Evolutionary conservation across 495 filamentous ascomycete species (phyloP).

Genomic region (Hypoxylon rickii): DNA sequence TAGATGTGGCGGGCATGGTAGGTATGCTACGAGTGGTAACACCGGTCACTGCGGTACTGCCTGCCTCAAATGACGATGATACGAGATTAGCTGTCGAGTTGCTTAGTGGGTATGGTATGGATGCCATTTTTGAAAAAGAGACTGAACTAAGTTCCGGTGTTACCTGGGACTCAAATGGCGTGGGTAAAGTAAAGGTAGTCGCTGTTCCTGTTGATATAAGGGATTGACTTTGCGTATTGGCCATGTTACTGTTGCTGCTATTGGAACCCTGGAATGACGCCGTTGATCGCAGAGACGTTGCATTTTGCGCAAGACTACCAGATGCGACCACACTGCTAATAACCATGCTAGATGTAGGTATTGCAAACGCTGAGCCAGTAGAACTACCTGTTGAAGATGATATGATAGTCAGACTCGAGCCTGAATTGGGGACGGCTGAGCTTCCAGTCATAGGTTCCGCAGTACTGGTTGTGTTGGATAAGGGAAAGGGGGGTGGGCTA

Average conservation of each 20-base stretch:
- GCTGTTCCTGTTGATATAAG: constrained; percentile 4
- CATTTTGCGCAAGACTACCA: constrained; percentile 19
- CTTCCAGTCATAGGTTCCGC: constrained; percentile 3
- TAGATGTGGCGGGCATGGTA: constrained; percentile 7
- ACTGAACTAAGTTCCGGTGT: constrained; percentile 9
- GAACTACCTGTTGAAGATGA: constrained; percentile 8
- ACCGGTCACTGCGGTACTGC: constrained; percentile 10
- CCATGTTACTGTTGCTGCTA: constrained; percentile 9
- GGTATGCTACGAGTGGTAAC: constrained; percentile 6
- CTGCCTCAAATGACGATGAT: constrained; percentile 4
- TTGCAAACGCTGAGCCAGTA: constrained; percentile 14
- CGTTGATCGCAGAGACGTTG: constrained; percentile 7
- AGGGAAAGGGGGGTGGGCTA: constrained; percentile 11
- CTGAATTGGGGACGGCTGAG: constrained; percentile 6
- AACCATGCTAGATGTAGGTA: constrained; percentile 18
- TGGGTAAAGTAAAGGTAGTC: constrained; percentile 3
- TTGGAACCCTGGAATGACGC: constrained; percentile 20
- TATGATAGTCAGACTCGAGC: constrained; percentile 8
- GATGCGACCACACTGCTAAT: constrained; percentile 28
- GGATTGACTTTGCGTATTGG: background rate
- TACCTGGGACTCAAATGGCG: background rate
- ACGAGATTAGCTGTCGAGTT: constrained; percentile 31
- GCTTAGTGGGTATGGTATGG: constrained; percentile 21
- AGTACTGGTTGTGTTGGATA: constrained; percentile 13
- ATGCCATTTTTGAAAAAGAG: constrained; percentile 11